phyloP scores from a whole-genome alignment of 345 rosid genomes.

The Eucalyptus tenuipes region DNA sequence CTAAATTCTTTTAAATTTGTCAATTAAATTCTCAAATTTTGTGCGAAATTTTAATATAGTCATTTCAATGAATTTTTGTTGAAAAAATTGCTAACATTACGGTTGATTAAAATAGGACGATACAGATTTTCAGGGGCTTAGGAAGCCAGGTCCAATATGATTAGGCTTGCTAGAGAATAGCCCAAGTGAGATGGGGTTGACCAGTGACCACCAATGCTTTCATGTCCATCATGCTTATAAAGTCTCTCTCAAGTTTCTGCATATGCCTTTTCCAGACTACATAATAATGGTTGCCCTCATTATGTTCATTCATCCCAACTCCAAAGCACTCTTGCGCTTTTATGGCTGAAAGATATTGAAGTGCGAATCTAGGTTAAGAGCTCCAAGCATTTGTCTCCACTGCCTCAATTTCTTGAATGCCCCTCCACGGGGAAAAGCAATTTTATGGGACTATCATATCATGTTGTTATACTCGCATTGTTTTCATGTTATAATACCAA shows the following conservation, averaged over 20 bases:
- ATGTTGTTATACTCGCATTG: background rate
- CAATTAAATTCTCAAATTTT: background rate
- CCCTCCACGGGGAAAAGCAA: background rate
- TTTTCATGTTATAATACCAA: background rate
- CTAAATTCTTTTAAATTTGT: background rate
- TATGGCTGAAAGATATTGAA: background rate
- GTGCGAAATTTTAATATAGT: fast-evolving
- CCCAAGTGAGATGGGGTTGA: background rate
- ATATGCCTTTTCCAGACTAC: background rate
- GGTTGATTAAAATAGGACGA: too few species aligned
- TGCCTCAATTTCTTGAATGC: background rate
- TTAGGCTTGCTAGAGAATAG: background rate
- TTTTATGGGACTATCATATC: background rate
- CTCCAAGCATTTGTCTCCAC: background rate
- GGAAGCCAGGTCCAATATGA: background rate
- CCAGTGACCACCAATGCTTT: background rate
- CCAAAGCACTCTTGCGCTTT: background rate
- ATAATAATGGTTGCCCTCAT: background rate
- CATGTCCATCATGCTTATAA: background rate
- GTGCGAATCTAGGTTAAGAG: background rate
- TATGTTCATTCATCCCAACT: background rate
- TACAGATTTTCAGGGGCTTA: background rate
- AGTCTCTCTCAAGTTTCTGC: background rate
- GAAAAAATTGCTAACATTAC: fast-evolving
- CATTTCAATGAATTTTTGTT: background rate